Evolutionary conservation across 2,329 filamentous ascomycete genomes (phyloP).

Genomic region (Monosporascus sp.): DNA sequence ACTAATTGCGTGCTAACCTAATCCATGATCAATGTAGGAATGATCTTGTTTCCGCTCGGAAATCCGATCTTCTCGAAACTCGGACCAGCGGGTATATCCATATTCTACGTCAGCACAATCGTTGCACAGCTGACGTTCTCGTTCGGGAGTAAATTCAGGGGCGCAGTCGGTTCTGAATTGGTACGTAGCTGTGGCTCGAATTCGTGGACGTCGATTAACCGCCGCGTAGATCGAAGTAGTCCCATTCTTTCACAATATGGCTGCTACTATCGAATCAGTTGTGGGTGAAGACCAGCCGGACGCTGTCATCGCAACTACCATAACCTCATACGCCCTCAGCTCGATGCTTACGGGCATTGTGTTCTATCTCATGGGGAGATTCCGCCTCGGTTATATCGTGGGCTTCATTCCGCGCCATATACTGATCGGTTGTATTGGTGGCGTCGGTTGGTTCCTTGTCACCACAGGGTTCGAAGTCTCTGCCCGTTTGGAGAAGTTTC

Average conservation of each 20-base stretch:
- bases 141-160: conserved; percentile 78
- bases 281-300: conserved; percentile 78
- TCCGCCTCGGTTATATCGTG: conserved; percentile 84
- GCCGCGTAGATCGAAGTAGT: conserved; percentile 81
- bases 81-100: conserved; percentile 90
- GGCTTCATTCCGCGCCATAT: conserved; percentile 97
- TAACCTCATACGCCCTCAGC: conserved; percentile 84
- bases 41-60: conserved; percentile 92
- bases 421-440: conserved; percentile 92
- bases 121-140: conserved; percentile 90
- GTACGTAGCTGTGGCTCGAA: conserved; percentile 35
- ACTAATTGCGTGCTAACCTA: not conserved
- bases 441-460: conserved; percentile 91
- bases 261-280: conserved; percentile 71
- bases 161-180: conserved; percentile 91
- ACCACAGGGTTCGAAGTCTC: conserved; percentile 92
- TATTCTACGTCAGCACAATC: conserved; percentile 98
- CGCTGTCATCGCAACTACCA: conserved; percentile 88
- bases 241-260: conserved; percentile 99
- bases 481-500: conserved; percentile 77
- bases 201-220: conserved; percentile 8
- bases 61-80: conserved; percentile 79
- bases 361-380: conserved; percentile 86
- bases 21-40: conserved; percentile 44
- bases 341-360: conserved; percentile 86